Evolutionary conservation across 1,284 basidiomycete species (phyloP).

Genomic region (Cutaneotrichosporon dermatis): DNA sequence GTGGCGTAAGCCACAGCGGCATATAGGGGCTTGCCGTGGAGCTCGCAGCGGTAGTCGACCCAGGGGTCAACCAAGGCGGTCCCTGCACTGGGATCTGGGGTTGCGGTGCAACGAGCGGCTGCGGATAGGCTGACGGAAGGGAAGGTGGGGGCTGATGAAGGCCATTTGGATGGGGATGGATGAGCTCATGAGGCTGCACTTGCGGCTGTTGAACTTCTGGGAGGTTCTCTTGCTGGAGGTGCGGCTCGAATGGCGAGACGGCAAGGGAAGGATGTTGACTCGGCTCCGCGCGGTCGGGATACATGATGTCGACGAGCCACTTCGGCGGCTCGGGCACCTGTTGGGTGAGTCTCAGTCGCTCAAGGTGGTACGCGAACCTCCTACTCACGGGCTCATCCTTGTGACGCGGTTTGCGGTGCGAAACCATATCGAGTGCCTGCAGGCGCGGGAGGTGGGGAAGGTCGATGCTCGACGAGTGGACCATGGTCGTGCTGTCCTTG

Average conservation of each 20-base stretch:
- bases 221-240: background rate
- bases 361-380: background rate
- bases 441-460: background rate
- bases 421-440: background rate
- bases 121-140: no score
- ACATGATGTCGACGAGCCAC: slow-evolving; percentile 6
- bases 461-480: background rate
- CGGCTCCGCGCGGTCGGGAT: background rate
- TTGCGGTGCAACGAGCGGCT: no score
- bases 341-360: background rate
- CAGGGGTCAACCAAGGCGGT: background rate
- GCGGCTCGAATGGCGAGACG: background rate
- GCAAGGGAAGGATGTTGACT: background rate
- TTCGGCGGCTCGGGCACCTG: background rate
- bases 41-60: background rate
- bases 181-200: background rate
- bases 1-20: slow-evolving; percentile 2
- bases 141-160: no score
- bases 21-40: background rate
- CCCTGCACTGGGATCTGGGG: background rate
- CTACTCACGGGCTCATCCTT: no score
- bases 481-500: background rate
- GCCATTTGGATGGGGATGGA: background rate
- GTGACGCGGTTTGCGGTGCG: background rate
- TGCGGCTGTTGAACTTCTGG: background rate